A percentile compares a stretch with the other conserved stretches of the same genome.
phyloP scores from a whole-genome alignment of 176 grass and related monocot genomes.

The Chloris gayana region DNA sequence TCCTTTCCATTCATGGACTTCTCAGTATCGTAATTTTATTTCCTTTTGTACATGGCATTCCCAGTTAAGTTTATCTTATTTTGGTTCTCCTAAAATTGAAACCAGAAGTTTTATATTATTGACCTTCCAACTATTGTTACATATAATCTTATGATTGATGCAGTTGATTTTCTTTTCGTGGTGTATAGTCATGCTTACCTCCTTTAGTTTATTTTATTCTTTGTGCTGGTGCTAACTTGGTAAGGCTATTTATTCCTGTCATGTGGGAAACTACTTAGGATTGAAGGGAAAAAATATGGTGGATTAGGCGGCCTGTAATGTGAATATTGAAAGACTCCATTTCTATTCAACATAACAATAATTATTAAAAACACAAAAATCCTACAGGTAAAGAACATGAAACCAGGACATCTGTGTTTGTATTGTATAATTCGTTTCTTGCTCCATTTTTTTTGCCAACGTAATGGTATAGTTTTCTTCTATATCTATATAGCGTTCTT shows the following conservation, averaged over 20 bases:
- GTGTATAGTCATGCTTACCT: background rate
- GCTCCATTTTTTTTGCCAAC: background rate
- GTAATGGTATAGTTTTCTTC: background rate
- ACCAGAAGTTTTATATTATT: background rate
- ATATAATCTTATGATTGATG: slow-evolving; percentile 19
- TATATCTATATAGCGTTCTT: background rate
- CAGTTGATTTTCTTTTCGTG: background rate
- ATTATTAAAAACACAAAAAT: background rate
- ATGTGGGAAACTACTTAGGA: background rate
- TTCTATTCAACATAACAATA: background rate
- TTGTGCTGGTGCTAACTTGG: background rate
- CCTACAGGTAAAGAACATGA: background rate
- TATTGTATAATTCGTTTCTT: background rate
- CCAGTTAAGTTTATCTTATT: slow-evolving; percentile 19
- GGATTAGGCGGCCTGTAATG: background rate
- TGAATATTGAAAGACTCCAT: background rate
- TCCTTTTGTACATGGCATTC: background rate
- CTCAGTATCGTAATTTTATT: background rate
- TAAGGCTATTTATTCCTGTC: background rate
- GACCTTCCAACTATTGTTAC: background rate
- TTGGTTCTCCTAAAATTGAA: background rate
- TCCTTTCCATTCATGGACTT: background rate
- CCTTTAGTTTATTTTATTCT: background rate
- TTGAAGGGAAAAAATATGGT: background rate
- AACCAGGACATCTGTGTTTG: background rate